Percentiles rank a stretch among this genome's conserved stretches.
phyloP scores from a whole-genome alignment of 2,329 filamentous ascomycete genomes.

The Diaporthe citriasiana region DNA sequence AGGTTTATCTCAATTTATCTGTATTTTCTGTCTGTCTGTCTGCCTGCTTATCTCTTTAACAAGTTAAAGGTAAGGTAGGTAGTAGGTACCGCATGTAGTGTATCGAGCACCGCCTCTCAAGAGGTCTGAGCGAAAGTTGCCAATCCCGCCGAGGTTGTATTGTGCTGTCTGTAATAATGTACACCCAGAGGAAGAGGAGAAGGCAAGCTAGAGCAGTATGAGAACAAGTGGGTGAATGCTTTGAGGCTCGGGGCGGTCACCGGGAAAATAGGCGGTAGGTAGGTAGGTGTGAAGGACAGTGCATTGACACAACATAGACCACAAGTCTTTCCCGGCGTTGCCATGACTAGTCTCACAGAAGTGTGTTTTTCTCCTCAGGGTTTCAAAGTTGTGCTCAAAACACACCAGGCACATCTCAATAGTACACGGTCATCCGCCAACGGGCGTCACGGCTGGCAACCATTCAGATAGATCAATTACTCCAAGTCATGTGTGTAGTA shows the following conservation, averaged over 20 bases:
- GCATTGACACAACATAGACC: not conserved
- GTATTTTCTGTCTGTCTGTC: constrained; percentile 32
- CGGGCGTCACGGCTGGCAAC: not conserved
- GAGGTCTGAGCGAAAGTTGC: not conserved
- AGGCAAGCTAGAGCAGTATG: not conserved
- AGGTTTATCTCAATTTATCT: constrained; percentile 24
- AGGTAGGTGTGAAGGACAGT: not conserved
- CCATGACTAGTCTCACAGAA: not conserved
- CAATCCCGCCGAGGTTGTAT: not conserved
- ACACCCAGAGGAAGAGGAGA: not conserved
- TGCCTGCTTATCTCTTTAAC: not conserved
- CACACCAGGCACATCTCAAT: not conserved
- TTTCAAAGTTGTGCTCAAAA: not conserved
- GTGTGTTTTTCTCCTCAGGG: not conserved
- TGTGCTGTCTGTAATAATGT: not conserved
- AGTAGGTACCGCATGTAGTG: not conserved
- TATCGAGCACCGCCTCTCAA: not conserved
- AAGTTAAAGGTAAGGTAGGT: constrained; percentile 1
- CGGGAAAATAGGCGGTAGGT: not conserved
- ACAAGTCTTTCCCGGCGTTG: not conserved
- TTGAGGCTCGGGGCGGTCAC: not conserved
- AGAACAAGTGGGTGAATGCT: too few relatives aligned
- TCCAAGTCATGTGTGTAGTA: not conserved
- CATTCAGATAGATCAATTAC: not conserved
- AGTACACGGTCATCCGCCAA: not conserved